Percentiles rank a stretch among this genome's conserved stretches.
These are phyloP conservation scores for Mrakia hoshinonis DNA, from an alignment of 768 basidiomycete species.

Conservation along the genomic window DNA sequence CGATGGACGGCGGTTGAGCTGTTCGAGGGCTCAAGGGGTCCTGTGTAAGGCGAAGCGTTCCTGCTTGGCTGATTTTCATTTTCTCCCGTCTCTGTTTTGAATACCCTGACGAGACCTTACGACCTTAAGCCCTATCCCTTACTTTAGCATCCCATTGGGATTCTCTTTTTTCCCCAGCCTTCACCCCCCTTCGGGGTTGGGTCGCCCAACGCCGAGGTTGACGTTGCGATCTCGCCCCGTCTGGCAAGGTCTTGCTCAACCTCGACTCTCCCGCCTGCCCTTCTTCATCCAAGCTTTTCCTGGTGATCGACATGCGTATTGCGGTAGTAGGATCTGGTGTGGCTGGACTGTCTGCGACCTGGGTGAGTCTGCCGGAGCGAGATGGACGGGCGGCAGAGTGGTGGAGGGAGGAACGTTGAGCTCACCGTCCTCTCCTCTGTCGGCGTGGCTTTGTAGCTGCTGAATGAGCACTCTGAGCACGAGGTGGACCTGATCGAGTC, in stretches of 20 bases:
- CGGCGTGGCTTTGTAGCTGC: conserved; percentile 41
- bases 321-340: conserved; percentile 70
- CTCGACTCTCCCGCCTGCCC: neutral
- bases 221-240: too few relatives aligned
- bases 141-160: too few relatives aligned
- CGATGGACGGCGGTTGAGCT: too few relatives aligned
- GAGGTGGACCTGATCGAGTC: conserved; percentile 68
- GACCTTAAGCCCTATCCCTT: too few relatives aligned
- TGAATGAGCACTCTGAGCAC: conserved; percentile 66
- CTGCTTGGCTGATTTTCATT: too few relatives aligned
- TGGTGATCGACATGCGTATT: conserved; percentile 40
- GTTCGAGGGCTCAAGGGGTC: too few relatives aligned
- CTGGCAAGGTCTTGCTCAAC: neutral
- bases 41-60: too few relatives aligned
- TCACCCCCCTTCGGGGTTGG: too few relatives aligned
- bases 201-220: too few relatives aligned
- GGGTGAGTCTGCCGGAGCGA: conserved; percentile 46
- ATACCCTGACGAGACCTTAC: too few relatives aligned
- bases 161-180: too few relatives aligned
- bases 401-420: neutral
- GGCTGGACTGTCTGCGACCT: conserved; percentile 68
- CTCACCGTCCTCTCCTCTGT: neutral
- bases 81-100: too few relatives aligned
- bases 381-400: neutral
- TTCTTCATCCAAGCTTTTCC: neutral